Base-by-base conservation (phyloP, 2,329 filamentous ascomycete species). In the Hypoxylon sp. region DNA sequence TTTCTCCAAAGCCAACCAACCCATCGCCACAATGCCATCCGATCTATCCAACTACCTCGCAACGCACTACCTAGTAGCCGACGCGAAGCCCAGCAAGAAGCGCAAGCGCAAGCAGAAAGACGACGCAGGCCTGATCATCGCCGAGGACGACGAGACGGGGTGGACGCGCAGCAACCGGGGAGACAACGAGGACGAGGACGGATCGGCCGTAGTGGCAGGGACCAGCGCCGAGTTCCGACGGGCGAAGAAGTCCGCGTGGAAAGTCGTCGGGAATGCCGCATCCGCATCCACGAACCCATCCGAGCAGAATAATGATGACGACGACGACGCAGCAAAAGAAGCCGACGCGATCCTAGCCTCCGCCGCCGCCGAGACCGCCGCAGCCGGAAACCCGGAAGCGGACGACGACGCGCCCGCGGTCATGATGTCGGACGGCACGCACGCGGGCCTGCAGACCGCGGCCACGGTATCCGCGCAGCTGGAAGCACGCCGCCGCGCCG, bases 351-450 rank as follows among this genome's bases (percentile, higher is more conserved):
- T 87, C 15, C 91, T 96, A 58, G 80, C 96, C 19, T 83, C 84
- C 17, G 83, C 83, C 1, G 87, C 87, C 0, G 89, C 84, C 0
- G 83, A 84, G 3, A 90, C 94, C 57, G 80, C 78, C 19, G 77
- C 75, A 2, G 82, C 83, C 4, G 73, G 75, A 0, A 69, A 69
- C 12, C 70, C 71, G 30, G 78, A 63, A 49, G 78, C 15, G 2
- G 21, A 76, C 8, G 79, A 81, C 31, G 80, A 73, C 2, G 60
- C 65, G 1, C 65, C 60, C 0, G 67, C 65, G 0, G 71, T 77
- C n/a, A 83, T 84, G 61, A 96, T 97, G 90, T 88, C 90, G 52
- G 90, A 91, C 57, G 94, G 94, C 12, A 91, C 90, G 2, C 83
- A 88, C 64, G 92, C 91, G 0, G 94, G 94, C 1, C 76, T 99